Evolutionary conservation across 176 grass and related monocot species (phyloP).

Genomic region (Zoysia japonica): DNA sequence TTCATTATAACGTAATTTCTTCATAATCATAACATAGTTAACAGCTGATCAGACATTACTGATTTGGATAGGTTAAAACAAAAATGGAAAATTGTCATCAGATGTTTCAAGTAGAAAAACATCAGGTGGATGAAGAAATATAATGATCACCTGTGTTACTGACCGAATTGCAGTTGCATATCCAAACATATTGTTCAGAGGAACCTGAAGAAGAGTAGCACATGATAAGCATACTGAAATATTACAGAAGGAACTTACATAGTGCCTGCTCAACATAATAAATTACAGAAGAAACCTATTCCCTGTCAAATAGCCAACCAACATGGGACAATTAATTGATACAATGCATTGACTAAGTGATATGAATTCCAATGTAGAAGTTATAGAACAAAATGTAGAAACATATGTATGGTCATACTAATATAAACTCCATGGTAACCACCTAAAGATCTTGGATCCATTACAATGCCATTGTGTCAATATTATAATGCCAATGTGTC

Average conservation of each 20-base stretch:
- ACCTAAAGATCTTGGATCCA: slow-evolving; percentile 6
- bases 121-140: slow-evolving; percentile 10
- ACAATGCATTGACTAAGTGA: slow-evolving; percentile 6
- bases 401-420: slow-evolving; percentile 2
- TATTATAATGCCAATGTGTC: neutral
- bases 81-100: neutral
- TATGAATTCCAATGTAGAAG: neutral
- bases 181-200: slow-evolving; percentile 98
- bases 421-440: slow-evolving; percentile 3
- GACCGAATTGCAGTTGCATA: slow-evolving; percentile 88
- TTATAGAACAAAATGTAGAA: slow-evolving; percentile 8
- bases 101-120: neutral
- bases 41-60: neutral
- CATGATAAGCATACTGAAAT: neutral
- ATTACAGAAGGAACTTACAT: slow-evolving; percentile 2
- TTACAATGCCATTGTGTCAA: neutral
- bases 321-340: neutral
- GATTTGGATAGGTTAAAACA: neutral
- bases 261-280: neutral
- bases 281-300: slow-evolving; percentile 4
- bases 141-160: slow-evolving; percentile 75
- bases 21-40: neutral
- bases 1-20: neutral
- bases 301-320: neutral
- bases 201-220: slow-evolving; percentile 62